Base-by-base conservation (phyloP, 768 basidiomycete species). In the Neoboletus subvelutipes region DNA sequence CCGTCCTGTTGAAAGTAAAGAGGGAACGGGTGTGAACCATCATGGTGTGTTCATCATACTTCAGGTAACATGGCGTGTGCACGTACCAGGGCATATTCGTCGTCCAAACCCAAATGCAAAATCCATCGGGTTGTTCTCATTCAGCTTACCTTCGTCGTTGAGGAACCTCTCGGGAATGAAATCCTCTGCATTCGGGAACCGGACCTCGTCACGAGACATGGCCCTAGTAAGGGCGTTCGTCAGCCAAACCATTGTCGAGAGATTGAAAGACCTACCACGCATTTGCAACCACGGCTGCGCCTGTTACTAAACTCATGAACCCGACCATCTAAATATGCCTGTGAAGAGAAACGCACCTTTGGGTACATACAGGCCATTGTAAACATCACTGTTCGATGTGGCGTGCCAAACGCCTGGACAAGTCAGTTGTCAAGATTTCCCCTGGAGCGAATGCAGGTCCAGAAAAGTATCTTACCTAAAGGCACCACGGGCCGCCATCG, bases 281-380 rank as follows among this genome's bases (percentile, higher is more conserved):
- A 33, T 65, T 65, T 28, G 34, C 49, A 15, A 64, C 37, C 2
- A 65, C 40, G 4, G 37, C 55, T 5, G 64, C 34, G 4, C 57
- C 64, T 62, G 42, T 56, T 4, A 6, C 15, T 6, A 24, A 4
- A n/a, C 5, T 6, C 12, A 28, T 12, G 22, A n/a, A 2, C 15
- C 6, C 20, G 20, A 24, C 22, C 47, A 26, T 45, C 31, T 13
- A 37, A 3, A 18, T n/a, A 29, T 37, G 18, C 9, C 9, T 24
- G 20, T 18, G 43, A 40, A 36, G 3, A 18, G 17, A 11, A 26
- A 26, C 0, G 78, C 69, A 45, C 73, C 73, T 20, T 66, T 67
- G 6, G 73, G 73, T 29, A 73, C 67, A 48, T 65, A 57, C 46
- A 65, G 63, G 15, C 68, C 66, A 6, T 65, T 60, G 54, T 67